A percentile compares a stretch with the other conserved stretches of the same genome.
Conservation (phyloP, 805 yeast species). For the Yarrowia keelungensis region DNA sequence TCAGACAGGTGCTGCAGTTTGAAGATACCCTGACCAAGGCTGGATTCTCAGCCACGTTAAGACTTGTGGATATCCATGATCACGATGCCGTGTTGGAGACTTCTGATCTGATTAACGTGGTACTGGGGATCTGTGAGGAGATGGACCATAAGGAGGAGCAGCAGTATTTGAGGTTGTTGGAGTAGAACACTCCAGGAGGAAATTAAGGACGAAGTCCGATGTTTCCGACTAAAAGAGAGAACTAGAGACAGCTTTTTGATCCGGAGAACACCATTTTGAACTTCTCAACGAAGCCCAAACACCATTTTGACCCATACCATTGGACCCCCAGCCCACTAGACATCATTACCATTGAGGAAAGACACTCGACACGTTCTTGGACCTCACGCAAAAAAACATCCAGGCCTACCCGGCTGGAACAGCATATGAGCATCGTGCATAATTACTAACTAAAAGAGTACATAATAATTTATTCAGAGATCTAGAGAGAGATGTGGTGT, state of each 20-base stretch:
- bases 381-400: not conserved
- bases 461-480: slow-evolving; percentile 24
- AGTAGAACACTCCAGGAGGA: not conserved
- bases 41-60: slow-evolving; percentile 26
- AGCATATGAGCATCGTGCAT: slow-evolving; percentile 20
- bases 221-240: no score
- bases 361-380: no score
- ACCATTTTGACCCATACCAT: no score
- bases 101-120: slow-evolving; percentile 38
- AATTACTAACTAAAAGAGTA: slow-evolving; percentile 17
- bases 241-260: no score
- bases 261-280: no score
- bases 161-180: slow-evolving; percentile 16
- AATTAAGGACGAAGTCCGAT: not conserved
- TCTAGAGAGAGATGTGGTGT: no score
- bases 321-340: no score
- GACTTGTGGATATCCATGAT: slow-evolving; percentile 40
- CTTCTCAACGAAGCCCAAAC: no score
- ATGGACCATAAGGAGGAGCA: slow-evolving; percentile 39
- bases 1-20: slow-evolving; percentile 40
- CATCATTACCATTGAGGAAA: no score
- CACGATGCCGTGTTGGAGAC: slow-evolving; percentile 41
- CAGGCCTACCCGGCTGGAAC: not conserved
- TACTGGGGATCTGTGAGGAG: slow-evolving; percentile 32
- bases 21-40: slow-evolving; percentile 39